Evolutionary conservation across 2,329 filamentous ascomycete species (phyloP).

Genomic region (Calonectria henricotiae): DNA sequence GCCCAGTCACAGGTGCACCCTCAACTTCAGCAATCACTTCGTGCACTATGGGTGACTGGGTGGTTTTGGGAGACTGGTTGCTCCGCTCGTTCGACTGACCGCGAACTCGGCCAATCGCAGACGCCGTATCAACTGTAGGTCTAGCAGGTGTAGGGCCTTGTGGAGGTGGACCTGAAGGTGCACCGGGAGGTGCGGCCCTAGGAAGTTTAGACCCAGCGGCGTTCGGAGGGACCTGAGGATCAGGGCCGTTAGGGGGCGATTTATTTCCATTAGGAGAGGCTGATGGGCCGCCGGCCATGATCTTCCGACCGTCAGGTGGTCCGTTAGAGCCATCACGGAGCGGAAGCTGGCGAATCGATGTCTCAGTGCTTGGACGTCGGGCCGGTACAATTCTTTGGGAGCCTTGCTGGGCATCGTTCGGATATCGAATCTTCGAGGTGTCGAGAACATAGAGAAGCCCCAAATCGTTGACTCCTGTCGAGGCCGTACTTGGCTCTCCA

Average conservation of each 20-base stretch:
- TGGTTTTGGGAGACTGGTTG: constrained; percentile 59
- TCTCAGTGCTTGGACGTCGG: constrained; percentile 64
- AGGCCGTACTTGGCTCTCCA: constrained; percentile 92
- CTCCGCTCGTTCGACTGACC: constrained; percentile 68
- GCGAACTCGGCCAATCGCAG: constrained; percentile 62
- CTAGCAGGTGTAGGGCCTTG: constrained; percentile 69
- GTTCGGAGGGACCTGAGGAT: constrained; percentile 58
- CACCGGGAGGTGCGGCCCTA: constrained; percentile 51
- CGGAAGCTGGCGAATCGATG: constrained; percentile 58
- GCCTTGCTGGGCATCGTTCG: constrained; percentile 75
- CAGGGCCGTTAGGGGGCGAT: constrained; percentile 59
- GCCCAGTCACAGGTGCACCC: constrained; percentile 67
- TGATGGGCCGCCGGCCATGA: constrained; percentile 55
- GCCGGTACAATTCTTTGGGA: constrained; percentile 61
- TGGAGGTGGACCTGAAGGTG: constrained; percentile 69
- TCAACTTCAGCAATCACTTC: constrained; percentile 65
- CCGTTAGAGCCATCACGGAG: constrained; percentile 70
- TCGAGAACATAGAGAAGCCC: constrained; percentile 93
- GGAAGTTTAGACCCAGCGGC: constrained; percentile 59
- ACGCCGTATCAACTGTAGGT: constrained; percentile 61
- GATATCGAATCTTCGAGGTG: constrained; percentile 96
- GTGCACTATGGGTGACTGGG: constrained; percentile 62
- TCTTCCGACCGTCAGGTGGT: constrained; percentile 67
- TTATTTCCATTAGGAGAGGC: constrained; percentile 62
- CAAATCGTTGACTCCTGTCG: constrained; percentile 85